Evolutionary conservation across 768 basidiomycete species (phyloP).

Genomic region (Agrocybe pediades): DNA sequence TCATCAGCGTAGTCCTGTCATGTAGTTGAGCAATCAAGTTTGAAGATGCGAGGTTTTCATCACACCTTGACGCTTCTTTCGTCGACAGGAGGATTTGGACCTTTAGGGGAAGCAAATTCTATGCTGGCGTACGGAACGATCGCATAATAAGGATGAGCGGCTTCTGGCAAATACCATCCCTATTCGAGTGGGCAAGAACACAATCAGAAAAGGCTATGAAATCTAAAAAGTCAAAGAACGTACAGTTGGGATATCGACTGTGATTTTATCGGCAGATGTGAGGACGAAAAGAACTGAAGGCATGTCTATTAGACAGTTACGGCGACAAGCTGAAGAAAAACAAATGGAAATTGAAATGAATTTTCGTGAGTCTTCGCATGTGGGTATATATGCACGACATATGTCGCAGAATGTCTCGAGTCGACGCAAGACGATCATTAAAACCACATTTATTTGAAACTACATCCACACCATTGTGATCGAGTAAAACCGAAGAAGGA

Average conservation of each 20-base stretch:
- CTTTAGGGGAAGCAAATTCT: conserved; percentile 61
- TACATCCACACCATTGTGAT: too few species aligned
- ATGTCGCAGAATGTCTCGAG: background rate
- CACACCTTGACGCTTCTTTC: conserved; percentile 49
- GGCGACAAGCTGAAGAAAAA: too few species aligned
- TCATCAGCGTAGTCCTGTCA: background rate
- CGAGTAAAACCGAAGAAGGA: too few species aligned
- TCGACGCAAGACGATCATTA: background rate
- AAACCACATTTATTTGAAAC: background rate
- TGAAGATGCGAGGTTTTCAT: background rate
- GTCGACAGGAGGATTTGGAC: conserved; percentile 75
- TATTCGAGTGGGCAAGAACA: conserved; percentile 23
- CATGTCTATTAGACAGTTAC: conserved; percentile 31
- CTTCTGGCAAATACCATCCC: conserved; percentile 82
- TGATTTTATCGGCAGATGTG: conserved; percentile 63
- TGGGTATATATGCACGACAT: background rate
- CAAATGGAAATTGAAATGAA: too few species aligned
- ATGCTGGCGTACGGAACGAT: conserved; percentile 51
- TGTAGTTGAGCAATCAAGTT: background rate
- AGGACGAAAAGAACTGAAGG: conserved; percentile 69
- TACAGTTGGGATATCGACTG: conserved; percentile 54
- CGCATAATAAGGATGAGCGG: conserved; percentile 70
- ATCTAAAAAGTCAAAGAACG: conserved; percentile 12
- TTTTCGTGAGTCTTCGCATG: too few species aligned
- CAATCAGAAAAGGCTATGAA: background rate